Evolutionary conservation across 768 basidiomycete species (phyloP), one percentile per base, ranked within the genome.

Genomic region (Lepiota brunneoincarnata): DNA sequence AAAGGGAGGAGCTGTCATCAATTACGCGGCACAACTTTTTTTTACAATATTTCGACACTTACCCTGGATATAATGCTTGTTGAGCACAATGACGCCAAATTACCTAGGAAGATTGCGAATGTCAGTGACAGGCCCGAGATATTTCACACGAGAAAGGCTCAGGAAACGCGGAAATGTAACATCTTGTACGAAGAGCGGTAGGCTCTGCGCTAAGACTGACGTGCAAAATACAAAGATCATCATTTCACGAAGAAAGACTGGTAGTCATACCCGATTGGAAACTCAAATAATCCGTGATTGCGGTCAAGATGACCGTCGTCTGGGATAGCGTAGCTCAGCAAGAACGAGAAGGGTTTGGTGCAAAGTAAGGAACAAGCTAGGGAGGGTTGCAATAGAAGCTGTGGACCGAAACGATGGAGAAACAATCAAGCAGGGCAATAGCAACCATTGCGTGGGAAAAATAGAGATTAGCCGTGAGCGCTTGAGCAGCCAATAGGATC

Each of bases 171-270:
- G 63, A 62, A 59, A 60, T 61, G 31, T 71, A 48, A 62, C 77
- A 69, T 78, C 80, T 58, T 72, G 36, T 62, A 59, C 61, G 48
- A 60, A 64, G 63, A 63, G 59, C 58, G 49, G 49, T 56, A 58
- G 59, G 63, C 64, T 81, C 77, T 49, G 20, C 46, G 26, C 45
- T 54, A 54, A 54, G 80, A 81, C 81, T 83, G 81, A 82, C 81
- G 79, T 83, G 81, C 81, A 82, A 82, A 82, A 59, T 24, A 57
- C 57, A 63, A 51, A 66, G 63, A 56, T 82, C 80, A 72, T 82
- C 79, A 63, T 68, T 47, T 41, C 48, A 42, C 49, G 5, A 51
- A 40, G 26, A n/a, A 23, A 18, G 20, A 21, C 7, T 28, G 23
- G 31, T 36, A 12, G 37, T 28, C 52, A 11, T 54, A 40, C 52